Percentiles rank a stretch among this genome's conserved stretches.
phyloP scores from a whole-genome alignment of 805 yeast species.

The Cyberlindnera mississippiensis region DNA sequence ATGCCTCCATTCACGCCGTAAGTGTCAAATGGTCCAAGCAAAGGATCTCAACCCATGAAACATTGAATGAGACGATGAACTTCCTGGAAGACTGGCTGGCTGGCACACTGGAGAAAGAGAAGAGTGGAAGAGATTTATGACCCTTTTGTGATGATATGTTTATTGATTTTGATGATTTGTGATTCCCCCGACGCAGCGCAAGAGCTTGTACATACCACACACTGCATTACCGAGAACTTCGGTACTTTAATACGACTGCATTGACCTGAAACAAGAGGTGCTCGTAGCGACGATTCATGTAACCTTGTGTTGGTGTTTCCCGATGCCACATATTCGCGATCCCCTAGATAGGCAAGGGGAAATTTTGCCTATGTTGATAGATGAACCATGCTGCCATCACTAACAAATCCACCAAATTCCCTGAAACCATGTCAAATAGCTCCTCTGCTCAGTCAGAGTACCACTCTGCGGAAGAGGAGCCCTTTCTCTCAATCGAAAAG shows the following conservation, averaged over 20 bases:
- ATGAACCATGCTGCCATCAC: too few relatives aligned
- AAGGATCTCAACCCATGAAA: background rate
- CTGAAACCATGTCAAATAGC: too few relatives aligned
- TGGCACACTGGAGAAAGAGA: background rate
- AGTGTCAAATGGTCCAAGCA: slow-evolving; percentile 1
- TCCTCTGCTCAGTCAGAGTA: too few relatives aligned
- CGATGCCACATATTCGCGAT: too few relatives aligned
- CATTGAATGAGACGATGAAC: background rate
- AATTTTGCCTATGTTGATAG: too few relatives aligned
- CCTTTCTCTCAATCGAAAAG: slow-evolving; percentile 16
- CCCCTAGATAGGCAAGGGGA: too few relatives aligned
- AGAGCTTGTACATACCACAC: background rate
- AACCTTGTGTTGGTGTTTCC: too few relatives aligned
- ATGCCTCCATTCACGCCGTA: background rate
- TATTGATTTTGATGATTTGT: background rate
- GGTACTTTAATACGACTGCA: too few relatives aligned
- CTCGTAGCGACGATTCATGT: background rate
- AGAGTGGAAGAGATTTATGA: background rate
- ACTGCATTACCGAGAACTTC: background rate
- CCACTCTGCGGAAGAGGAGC: too few relatives aligned
- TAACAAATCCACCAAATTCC: too few relatives aligned
- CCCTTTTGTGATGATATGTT: slow-evolving; percentile 1
- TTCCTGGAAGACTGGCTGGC: slow-evolving; percentile 6
- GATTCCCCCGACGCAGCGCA: background rate
- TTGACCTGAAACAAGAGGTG: background rate